Conservation (phyloP, 1,284 basidiomycete genomes). For the Cryptococcus neoformans region DNA sequence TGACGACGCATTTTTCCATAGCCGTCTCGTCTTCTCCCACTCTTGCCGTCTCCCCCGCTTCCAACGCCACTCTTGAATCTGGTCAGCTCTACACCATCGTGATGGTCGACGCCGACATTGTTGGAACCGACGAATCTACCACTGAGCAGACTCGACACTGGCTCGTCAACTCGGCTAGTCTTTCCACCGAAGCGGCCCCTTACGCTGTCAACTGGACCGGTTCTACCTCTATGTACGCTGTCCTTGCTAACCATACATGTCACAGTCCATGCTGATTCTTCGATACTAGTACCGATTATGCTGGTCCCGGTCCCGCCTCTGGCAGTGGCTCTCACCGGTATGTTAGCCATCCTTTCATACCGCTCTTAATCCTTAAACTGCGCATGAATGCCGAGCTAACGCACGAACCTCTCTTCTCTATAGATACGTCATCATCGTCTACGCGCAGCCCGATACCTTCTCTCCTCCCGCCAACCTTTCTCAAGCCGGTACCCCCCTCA, state of each 20-base stretch:
- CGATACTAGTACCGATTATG: constrained; percentile 58
- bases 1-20: constrained; percentile 2
- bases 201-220: constrained; percentile 54
- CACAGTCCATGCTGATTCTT: not conserved
- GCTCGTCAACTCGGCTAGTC: constrained; percentile 66
- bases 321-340: constrained; percentile 66
- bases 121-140: constrained; percentile 56
- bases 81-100: constrained; percentile 46
- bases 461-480: constrained; percentile 60
- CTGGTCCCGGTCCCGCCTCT: constrained; percentile 64
- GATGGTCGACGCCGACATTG: constrained; percentile 67
- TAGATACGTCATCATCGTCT: constrained; percentile 66
- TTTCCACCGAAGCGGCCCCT: constrained; percentile 50
- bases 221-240: constrained; percentile 53
- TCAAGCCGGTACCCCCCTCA: constrained; percentile 57
- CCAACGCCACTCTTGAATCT: constrained; percentile 20
- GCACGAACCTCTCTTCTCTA: constrained; percentile 48
- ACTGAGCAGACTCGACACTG: constrained; percentile 63
- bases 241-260: no score
- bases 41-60: constrained; percentile 21
- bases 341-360: not conserved
- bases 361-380: not conserved
- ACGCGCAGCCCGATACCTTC: constrained; percentile 61
- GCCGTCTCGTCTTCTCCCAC: constrained; percentile 26
- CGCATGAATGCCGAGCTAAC: not conserved